Base-by-base conservation (phyloP, 129 eudicot species). In the Arctium lappa region DNA sequence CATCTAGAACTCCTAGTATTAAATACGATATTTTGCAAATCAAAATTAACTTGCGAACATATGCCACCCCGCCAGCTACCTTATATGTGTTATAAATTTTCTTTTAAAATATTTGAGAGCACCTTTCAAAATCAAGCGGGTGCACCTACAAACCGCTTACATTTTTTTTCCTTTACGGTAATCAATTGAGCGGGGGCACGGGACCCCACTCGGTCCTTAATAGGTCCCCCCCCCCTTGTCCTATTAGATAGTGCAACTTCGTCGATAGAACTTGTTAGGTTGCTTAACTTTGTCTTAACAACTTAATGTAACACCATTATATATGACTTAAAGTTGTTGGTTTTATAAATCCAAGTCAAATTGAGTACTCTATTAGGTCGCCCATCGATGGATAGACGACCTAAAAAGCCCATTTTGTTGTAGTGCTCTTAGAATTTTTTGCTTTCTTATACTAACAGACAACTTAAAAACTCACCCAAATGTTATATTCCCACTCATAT, bases 381-480 rank as follows among this genome's bases (percentile, higher is more conserved):
- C 50, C 10, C 50, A 44, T 1, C 8, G 50, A 53, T 56, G 18
- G 65, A n/a, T 56, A 56, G 8, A 56, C 65, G 5, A 18, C 6
- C 18, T 12, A 12, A 50, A 50, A 15, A 50, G 7, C 68, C 68
- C 68, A 60, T 18, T 60, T 60, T 18, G 8, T 16, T 60, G 9
- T 60, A 60, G 68, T 18, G 2, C 68, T 60, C 68, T 16, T 4
- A 18, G 16, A 38, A n/a, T 13, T 22, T 39, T 73, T 40, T 1
- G 77, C 8, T 39, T 73, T 73, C 16, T 10, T 15, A 40, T 73
- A 46, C 53, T 56, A 46, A 44, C 32, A 76, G 27, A 76, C 39
- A 83, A 70, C 44, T 76, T 32, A 78, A 78, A 68, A 77, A 81
- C 97, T 83, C 88, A 95, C 99, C 99, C 99, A 81, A 95, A 91